Conservation (phyloP, 1,284 basidiomycete species). For the Boletus nobilissimus region DNA sequence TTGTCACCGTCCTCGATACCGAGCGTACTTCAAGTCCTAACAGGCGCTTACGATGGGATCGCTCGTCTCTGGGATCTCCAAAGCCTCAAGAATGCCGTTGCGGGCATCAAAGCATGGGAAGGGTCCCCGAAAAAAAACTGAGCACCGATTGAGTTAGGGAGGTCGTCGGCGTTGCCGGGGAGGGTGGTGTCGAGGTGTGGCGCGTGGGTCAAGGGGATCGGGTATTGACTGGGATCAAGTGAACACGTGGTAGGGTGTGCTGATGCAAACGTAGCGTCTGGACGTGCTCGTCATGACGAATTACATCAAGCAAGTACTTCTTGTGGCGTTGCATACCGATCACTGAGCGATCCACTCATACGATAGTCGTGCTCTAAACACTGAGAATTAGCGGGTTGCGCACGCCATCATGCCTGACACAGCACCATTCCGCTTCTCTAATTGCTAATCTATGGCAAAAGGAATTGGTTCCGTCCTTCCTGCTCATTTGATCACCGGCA, state of each 20-base stretch:
- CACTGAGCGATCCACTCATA: too few species aligned
- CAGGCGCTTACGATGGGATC: conserved; percentile 85
- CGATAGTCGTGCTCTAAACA: too few species aligned
- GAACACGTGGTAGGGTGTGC: too few species aligned
- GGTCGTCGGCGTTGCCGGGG: conserved; percentile 81
- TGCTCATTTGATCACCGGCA: too few species aligned
- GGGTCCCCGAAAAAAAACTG: conserved; percentile 64
- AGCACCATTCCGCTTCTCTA: too few species aligned
- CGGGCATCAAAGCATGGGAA: conserved; percentile 74
- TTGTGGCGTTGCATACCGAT: too few species aligned
- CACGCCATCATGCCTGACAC: too few species aligned
- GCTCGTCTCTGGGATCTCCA: conserved; percentile 90
- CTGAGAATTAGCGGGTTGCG: too few species aligned
- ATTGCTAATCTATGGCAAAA: too few species aligned
- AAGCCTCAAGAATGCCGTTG: conserved; percentile 69
- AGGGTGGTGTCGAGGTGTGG: conserved; percentile 88
- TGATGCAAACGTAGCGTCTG: too few species aligned
- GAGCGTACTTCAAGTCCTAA: conserved; percentile 65
- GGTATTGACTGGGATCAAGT: conserved; percentile 9
- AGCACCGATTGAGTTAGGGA: conserved; percentile 81
- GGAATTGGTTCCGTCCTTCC: too few species aligned
- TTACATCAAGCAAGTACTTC: neutral
- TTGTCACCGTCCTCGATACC: neutral
- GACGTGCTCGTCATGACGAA: too few species aligned
- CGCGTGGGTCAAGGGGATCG: conserved; percentile 55